Base-by-base conservation (phyloP, 169 alveolate genomes). In the Plasmodium berghei region DNA sequence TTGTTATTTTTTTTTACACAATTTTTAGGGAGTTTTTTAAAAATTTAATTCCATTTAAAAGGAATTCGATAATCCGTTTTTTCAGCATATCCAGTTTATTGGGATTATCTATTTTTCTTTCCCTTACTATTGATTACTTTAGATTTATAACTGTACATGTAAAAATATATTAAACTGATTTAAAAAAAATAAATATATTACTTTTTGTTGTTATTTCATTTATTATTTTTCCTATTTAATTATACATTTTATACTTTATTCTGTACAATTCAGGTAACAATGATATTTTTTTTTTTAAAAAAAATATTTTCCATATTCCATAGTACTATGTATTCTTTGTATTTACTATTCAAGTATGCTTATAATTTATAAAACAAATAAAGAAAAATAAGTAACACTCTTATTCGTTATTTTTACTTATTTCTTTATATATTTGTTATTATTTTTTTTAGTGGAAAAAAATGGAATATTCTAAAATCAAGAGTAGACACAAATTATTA, bases 401-500 rank as follows among this genome's bases (percentile, higher is more conserved):
- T n/a, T 26, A 26, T 0, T 1, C 34, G 1, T 1, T 59, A 14
- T 6, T 40, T 26, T n/a, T 40, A 18, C 52, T 26, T 46, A 9
- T 72, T 4, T n/a, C 9, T 0, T 18, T 24, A 58, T 14, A 8
- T 14, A 24, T 9, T 0, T 66, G n/a, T 9, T 5, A n/a, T 24
- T 0, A 22, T 46, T 16, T 28, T 42, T 45, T 80, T n/a, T 46
- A 80, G 89, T 55, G 89, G 89, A 52, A 80, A 80, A 66, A 80
- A 80, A 80, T 80, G 89, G 89, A 80, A 80, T 40, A 55, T 80
- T 49, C 16, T 80, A 24, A 80, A 80, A 18, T 48, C 67, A 5
- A 69, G 89, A 9, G 89, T 80, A 45, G 89, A 80, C 72, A 80
- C 89, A 26, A 80, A 80, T 28, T 80, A 80, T 16, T 66, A 80